phyloP scores from a whole-genome alignment of 1,284 basidiomycete species.

The Macrocystidia cucumis region DNA sequence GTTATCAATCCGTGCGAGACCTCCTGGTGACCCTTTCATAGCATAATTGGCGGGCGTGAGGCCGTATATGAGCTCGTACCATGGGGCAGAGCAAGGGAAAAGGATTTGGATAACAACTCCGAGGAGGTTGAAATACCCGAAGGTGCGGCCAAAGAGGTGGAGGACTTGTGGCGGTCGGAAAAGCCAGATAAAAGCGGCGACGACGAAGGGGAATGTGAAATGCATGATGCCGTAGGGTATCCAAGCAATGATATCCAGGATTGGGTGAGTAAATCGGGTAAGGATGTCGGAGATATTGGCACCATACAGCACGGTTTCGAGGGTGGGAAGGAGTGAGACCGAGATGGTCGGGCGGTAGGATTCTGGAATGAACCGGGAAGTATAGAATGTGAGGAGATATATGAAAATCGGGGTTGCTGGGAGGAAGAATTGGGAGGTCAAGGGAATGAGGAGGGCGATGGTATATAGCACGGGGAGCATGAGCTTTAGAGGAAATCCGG shows the following conservation, averaged over 20 bases:
- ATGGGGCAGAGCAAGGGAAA: conserved; percentile 91
- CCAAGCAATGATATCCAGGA: conserved; percentile 94
- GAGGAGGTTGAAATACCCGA: conserved; percentile 90
- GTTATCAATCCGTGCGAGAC: conserved; percentile 87
- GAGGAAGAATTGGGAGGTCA: conserved; percentile 90
- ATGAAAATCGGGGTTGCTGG: conserved; percentile 85
- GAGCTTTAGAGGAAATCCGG: conserved; percentile 72
- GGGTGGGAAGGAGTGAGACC: conserved; percentile 88
- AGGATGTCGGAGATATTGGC: conserved; percentile 97
- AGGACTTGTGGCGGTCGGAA: conserved; percentile 70
- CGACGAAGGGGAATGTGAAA: conserved; percentile 77
- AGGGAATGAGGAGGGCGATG: conserved; percentile 69
- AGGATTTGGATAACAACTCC: conserved; percentile 89
- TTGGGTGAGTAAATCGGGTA: conserved; percentile 87
- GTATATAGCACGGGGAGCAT: conserved; percentile 72
- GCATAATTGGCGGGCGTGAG: conserved; percentile 90
- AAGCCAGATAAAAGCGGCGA: conserved; percentile 59
- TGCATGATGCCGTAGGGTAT: conserved; percentile 93
- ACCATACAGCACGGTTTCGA: conserved; percentile 92
- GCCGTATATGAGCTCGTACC: conserved; percentile 98
- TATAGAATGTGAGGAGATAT: conserved; percentile 84
- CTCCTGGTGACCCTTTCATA: conserved; percentile 90
- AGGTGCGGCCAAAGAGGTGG: conserved; percentile 82
- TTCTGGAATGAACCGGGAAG: conserved; percentile 79
- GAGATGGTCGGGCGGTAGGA: conserved; percentile 76